A percentile compares a stretch with the other conserved stretches of the same genome.
phyloP scores from a whole-genome alignment of 116 monocot genomes.

The Zostera marina region DNA sequence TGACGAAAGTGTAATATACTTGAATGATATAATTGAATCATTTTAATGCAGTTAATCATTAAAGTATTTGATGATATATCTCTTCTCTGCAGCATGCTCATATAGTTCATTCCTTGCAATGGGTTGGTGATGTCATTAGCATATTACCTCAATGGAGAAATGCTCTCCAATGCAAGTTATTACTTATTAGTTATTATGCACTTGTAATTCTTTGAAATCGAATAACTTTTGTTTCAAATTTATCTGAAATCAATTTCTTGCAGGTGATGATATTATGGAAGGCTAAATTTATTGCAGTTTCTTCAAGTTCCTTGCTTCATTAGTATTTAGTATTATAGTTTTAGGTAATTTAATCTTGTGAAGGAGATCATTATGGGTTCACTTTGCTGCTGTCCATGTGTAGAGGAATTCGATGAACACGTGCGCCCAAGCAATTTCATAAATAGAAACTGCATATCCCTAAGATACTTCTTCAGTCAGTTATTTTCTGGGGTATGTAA shows the following conservation, averaged over 20 bases:
- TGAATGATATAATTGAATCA: too few relatives aligned
- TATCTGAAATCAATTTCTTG: background rate
- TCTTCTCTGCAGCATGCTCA: too few relatives aligned
- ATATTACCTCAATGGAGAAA: too few relatives aligned
- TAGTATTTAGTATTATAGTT: background rate
- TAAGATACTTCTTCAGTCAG: constrained; percentile 34
- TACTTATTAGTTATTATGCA: too few relatives aligned
- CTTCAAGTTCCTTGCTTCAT: background rate
- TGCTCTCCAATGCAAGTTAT: too few relatives aligned
- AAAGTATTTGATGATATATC: too few relatives aligned
- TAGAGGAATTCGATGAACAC: constrained; percentile 4
- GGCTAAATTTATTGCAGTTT: background rate
- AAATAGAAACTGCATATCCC: constrained; percentile 1
- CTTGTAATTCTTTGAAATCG: too few relatives aligned
- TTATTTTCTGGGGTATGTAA: constrained; percentile 56
- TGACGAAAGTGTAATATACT: too few relatives aligned
- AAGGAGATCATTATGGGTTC: constrained; percentile 4
- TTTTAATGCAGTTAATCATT: too few relatives aligned
- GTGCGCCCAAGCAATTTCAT: constrained; percentile 3
- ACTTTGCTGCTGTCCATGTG: constrained; percentile 4
- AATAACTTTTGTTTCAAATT: background rate
- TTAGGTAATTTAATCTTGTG: background rate
- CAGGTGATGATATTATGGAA: background rate
- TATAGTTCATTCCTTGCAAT: too few relatives aligned
- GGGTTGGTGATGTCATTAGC: too few relatives aligned